Conservation (phyloP, 1,139 yeast genomes). For the Kluyveromyces sp. region DNA sequence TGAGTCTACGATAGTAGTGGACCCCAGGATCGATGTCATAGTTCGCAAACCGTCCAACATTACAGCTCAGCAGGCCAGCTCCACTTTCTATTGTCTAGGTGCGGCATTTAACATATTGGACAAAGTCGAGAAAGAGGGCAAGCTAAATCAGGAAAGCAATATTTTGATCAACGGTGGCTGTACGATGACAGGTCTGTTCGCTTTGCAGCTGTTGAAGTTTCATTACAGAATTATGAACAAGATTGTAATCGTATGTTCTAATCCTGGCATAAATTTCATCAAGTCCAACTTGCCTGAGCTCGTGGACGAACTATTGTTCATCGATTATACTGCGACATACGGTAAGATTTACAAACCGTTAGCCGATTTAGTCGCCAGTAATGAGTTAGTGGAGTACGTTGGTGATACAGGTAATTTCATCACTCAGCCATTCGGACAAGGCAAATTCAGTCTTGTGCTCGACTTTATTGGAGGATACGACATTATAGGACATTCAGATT, state of each 20-base stretch:
- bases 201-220: conserved; percentile 49
- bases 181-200: conserved; percentile 61
- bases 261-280: conserved; percentile 31
- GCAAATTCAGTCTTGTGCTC: conserved; percentile 39
- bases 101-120: conserved; percentile 46
- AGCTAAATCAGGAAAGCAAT: conserved; percentile 27
- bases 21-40: conserved; percentile 37
- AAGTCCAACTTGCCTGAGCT: conserved; percentile 25
- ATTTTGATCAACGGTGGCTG: conserved; percentile 68
- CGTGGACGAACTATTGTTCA: conserved; percentile 26
- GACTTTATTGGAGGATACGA: conserved; percentile 46
- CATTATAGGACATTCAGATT: conserved; percentile 28
- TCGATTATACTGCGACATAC: conserved; percentile 26
- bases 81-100: conserved; percentile 46
- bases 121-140: conserved; percentile 25
- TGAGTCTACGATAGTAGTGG: conserved; percentile 44
- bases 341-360: conserved; percentile 28
- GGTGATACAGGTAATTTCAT: conserved; percentile 22
- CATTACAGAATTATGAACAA: conserved; percentile 38
- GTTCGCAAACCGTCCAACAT: conserved; percentile 44
- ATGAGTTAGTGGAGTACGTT: conserved; percentile 26
- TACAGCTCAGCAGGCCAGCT: conserved; percentile 51
- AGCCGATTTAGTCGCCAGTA: conserved; percentile 24
- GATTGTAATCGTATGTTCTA: conserved; percentile 40
- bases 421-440: conserved; percentile 26